Conservation (phyloP, 257 asterid genomes). For the Coffea canephora region DNA sequence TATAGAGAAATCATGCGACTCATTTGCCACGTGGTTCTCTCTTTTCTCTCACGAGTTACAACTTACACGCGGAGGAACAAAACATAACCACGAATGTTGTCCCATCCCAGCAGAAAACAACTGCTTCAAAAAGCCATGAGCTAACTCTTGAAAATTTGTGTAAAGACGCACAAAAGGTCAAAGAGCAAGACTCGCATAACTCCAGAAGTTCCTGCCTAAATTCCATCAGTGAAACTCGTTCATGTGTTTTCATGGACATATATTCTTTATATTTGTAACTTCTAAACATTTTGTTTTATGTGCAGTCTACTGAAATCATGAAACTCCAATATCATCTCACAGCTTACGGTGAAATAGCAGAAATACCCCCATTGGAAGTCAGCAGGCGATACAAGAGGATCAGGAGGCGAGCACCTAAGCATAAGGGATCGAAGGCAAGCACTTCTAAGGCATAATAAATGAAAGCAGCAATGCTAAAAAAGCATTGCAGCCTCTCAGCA, state of each 20-base stretch:
- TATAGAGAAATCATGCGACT: background rate
- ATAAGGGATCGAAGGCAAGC: background rate
- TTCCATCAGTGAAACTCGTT: background rate
- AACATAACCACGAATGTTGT: background rate
- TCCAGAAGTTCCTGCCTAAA: background rate
- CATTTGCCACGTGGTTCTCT: background rate
- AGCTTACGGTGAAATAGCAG: no score
- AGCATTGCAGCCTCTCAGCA: background rate
- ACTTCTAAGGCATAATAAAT: background rate
- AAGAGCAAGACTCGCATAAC: background rate
- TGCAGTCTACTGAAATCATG: no score
- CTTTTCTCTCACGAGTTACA: no score
- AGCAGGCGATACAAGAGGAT: background rate
- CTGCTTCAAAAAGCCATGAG: background rate
- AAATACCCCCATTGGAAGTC: background rate
- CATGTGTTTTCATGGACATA: background rate
- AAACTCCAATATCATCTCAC: no score
- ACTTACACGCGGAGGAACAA: background rate
- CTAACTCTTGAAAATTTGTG: background rate
- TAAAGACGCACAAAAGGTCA: background rate
- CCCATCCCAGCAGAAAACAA: background rate
- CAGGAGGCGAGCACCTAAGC: background rate
- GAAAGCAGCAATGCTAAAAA: background rate
- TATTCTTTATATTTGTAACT: slow-evolving; percentile 10
- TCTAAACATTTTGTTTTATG: background rate